phyloP scores from a whole-genome alignment of 805 yeast species.

The Saccharomycopsis oosterbeekiorum region DNA sequence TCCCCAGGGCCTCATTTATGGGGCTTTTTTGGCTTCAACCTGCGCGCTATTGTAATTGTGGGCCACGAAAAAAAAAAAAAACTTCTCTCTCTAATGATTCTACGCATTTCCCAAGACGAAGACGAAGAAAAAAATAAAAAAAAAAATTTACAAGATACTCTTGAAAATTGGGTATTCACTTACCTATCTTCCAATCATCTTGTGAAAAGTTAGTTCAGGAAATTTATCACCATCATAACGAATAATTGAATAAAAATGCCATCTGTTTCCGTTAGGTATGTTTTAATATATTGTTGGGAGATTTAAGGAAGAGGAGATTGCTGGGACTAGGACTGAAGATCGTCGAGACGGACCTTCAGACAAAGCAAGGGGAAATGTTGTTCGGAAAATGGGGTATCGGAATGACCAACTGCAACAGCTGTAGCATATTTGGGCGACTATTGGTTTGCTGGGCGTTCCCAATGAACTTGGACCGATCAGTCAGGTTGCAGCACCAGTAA shows the following conservation, averaged over 20 bases:
- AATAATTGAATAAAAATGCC: slow-evolving; percentile 52
- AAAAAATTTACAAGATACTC: slow-evolving; percentile 1
- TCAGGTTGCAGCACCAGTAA: no score
- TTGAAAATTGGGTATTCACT: background rate
- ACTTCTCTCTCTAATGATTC: background rate
- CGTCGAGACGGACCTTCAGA: no score
- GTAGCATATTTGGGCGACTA: no score
- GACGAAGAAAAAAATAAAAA: background rate
- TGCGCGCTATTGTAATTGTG: background rate
- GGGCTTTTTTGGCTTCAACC: no score
- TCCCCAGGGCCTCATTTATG: no score
- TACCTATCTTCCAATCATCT: background rate
- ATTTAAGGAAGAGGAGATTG: no score
- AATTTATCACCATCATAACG: background rate
- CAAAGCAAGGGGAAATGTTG: no score
- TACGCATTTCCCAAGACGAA: background rate
- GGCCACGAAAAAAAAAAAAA: background rate
- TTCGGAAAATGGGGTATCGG: no score
- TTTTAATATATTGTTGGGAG: slow-evolving; percentile 20
- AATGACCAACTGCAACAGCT: no score
- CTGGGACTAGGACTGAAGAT: no score
- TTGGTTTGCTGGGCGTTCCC: no score
- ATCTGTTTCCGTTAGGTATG: slow-evolving; percentile 98
- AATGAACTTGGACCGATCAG: no score
- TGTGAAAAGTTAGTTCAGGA: background rate